These are phyloP conservation scores for Tritrichomonas musculus DNA, from an alignment of 208 protist species.

Conservation along the genomic window DNA sequence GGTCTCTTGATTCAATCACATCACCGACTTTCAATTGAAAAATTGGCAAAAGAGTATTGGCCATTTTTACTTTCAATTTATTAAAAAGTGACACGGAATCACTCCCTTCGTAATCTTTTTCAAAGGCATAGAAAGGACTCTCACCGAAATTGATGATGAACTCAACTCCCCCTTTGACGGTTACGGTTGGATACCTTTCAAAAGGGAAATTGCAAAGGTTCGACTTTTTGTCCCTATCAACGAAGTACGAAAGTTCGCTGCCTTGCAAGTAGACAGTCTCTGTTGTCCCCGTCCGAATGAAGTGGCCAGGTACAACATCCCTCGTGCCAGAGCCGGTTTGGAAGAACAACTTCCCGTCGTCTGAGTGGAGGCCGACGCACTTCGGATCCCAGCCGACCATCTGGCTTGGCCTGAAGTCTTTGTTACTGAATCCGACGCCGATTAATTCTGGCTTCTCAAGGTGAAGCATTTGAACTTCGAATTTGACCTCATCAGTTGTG, in stretches of 20 bases:
- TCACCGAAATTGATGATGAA: not conserved
- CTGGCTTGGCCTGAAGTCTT: not conserved
- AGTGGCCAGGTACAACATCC: not conserved
- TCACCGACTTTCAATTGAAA: not conserved
- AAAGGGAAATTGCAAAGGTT: not conserved
- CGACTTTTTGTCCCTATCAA: not conserved
- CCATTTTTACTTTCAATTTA: not conserved
- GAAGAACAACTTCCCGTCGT: not conserved
- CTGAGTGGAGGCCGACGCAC: not conserved
- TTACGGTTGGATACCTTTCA: not conserved
- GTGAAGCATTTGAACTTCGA: not conserved
- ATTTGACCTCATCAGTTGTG: not conserved
- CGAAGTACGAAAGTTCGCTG: not conserved
- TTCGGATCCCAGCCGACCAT: not conserved
- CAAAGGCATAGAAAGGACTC: not conserved
- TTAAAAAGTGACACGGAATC: not conserved
- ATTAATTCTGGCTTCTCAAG: not conserved
- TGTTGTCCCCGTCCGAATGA: not conserved
- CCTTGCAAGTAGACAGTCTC: not conserved
- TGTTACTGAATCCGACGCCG: not conserved
- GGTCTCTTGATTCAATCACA: not conserved
- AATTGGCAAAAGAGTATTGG: not conserved
- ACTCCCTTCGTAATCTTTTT: not conserved
- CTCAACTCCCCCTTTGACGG: not conserved
- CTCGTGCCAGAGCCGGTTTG: not conserved